Conservation (phyloP, 768 basidiomycete genomes). For the Lactarius akahatsu region DNA sequence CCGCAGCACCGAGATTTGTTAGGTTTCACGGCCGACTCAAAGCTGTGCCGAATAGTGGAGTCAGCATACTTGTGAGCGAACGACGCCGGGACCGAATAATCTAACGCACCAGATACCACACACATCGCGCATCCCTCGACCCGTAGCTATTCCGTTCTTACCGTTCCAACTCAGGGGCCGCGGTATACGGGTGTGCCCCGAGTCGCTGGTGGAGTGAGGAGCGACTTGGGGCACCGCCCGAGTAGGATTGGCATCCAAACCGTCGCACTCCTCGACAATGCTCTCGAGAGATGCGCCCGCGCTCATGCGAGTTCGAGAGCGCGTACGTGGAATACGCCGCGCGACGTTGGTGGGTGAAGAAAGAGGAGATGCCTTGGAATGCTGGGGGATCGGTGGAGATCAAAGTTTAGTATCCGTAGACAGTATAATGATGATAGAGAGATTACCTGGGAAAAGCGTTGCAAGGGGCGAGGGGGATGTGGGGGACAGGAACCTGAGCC, state of each 20-base stretch:
- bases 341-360: slow-evolving; percentile 17
- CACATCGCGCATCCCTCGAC: slow-evolving; percentile 25
- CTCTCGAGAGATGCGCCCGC: slow-evolving; percentile 27
- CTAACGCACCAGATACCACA: slow-evolving; percentile 30
- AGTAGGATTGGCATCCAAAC: slow-evolving; percentile 1
- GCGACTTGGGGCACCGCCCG: neutral
- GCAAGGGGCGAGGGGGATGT: neutral
- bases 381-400: neutral
- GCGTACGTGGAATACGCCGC: slow-evolving; percentile 24
- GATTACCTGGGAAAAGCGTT: slow-evolving; percentile 15
- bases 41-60: slow-evolving; percentile 24
- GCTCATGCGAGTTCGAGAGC: slow-evolving; percentile 22
- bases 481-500: neutral
- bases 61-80: slow-evolving; percentile 1
- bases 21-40: slow-evolving; percentile 29
- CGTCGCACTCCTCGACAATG: slow-evolving; percentile 25
- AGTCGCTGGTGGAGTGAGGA: slow-evolving; percentile 9
- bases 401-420: neutral
- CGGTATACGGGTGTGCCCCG: slow-evolving; percentile 2
- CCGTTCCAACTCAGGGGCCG: slow-evolving; percentile 26
- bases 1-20: slow-evolving; percentile 30
- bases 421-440: neutral
- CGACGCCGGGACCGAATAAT: slow-evolving; percentile 7
- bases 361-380: slow-evolving; percentile 12
- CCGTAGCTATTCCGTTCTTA: slow-evolving; percentile 23